A percentile compares a stretch with the other conserved stretches of the same genome.
Evolutionary conservation across 441 rosid species (phyloP).

Genomic region (Adansonia rubrostipa): DNA sequence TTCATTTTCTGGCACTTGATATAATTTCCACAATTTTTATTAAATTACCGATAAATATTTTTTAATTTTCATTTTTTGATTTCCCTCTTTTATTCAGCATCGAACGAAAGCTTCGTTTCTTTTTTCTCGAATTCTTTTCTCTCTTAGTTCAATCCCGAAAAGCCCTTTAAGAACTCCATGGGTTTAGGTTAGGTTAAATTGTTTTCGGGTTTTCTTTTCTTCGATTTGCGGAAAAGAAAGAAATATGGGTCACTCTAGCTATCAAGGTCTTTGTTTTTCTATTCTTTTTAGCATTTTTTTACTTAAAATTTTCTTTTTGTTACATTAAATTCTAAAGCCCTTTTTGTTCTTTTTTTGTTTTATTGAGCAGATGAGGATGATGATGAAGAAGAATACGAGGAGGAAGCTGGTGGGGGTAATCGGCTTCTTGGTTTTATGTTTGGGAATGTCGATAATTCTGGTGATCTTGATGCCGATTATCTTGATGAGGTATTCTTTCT

Average conservation of each 20-base stretch:
- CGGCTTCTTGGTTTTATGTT: conserved; percentile 88
- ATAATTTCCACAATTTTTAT: background rate
- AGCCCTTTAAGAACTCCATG: background rate
- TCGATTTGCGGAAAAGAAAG: background rate
- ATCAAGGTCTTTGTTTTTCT: conserved; percentile 18
- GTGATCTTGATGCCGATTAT: conserved; percentile 96
- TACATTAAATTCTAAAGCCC: conserved; percentile 17
- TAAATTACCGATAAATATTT: background rate
- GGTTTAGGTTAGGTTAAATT: conserved; percentile 24
- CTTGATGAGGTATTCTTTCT: conserved; percentile 79
- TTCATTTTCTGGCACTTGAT: background rate
- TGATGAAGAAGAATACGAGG: conserved; percentile 52
- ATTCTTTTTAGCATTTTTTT: background rate
- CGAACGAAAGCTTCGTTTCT: background rate
- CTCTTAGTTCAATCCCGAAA: conserved; percentile 17
- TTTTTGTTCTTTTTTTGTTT: conserved; percentile 15
- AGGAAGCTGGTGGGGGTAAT: conserved; percentile 57
- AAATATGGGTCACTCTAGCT: conserved; percentile 30
- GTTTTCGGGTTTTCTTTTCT: conserved; percentile 20
- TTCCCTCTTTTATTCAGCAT: conserved; percentile 18
- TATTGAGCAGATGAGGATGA: conserved; percentile 75
- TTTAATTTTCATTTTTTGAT: background rate
- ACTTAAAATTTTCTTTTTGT: background rate
- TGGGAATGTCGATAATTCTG: conserved; percentile 92
- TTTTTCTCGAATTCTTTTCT: background rate